Evolutionary conservation across 2,329 filamentous ascomycete genomes (phyloP).

Genomic region (Dactylellina leptospora): DNA sequence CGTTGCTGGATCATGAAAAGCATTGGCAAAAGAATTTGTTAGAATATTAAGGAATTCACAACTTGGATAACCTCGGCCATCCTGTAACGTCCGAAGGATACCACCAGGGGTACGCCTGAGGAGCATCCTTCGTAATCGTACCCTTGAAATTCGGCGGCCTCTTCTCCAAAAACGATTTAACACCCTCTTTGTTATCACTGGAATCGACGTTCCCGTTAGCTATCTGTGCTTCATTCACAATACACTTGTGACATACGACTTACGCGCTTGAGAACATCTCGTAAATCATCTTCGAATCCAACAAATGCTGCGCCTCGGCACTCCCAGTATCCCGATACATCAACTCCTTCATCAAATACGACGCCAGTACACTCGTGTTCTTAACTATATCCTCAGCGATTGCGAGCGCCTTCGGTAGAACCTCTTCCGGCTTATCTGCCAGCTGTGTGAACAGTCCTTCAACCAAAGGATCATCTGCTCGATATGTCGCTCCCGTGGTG

Average conservation of each 20-base stretch:
- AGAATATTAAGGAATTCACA: too few relatives aligned
- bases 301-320: conserved; percentile 74
- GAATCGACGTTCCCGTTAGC: too few relatives aligned
- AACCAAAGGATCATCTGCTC: conserved; percentile 65
- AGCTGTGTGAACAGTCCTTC: conserved; percentile 73
- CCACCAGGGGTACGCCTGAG: conserved; percentile 75
- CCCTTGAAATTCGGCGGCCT: conserved; percentile 70
- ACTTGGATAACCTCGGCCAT: conserved; percentile 32
- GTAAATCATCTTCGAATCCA: conserved; percentile 73
- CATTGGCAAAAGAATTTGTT: too few relatives aligned
- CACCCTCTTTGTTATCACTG: conserved; percentile 74
- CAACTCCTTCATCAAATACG: conserved; percentile 75
- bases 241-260: too few relatives aligned
- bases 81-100: conserved; percentile 64
- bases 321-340: conserved; percentile 70
- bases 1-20: too few relatives aligned
- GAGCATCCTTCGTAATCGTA: conserved; percentile 69
- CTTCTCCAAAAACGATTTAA: conserved; percentile 75
- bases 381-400: conserved; percentile 70
- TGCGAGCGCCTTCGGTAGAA: conserved; percentile 63
- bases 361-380: conserved; percentile 72
- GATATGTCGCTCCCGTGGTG: conserved; percentile 73
- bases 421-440: conserved; percentile 67
- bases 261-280: conserved; percentile 67
- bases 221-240: too few relatives aligned